phyloP scores from a whole-genome alignment of 305 asterid species.

The Caryopteris hybrid region DNA sequence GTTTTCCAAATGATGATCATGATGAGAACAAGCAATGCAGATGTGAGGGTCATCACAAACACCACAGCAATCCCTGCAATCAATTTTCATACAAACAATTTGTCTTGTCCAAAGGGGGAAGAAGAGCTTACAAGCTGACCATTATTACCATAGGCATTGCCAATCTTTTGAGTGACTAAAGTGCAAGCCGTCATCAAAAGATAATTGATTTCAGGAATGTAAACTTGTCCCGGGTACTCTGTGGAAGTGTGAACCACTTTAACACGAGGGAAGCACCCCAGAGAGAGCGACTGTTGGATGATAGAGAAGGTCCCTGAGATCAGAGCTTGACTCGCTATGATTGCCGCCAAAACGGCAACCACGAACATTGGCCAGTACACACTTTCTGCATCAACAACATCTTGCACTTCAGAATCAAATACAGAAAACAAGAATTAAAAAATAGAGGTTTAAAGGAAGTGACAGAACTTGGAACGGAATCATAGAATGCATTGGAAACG shows the following conservation, averaged over 20 bases:
- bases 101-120: too few relatives aligned
- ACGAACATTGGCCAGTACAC: constrained; percentile 82
- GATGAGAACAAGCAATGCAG: constrained; percentile 35
- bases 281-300: constrained; percentile 60
- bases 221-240: constrained; percentile 60
- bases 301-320: constrained; percentile 64
- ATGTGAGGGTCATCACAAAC: constrained; percentile 56
- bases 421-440: too few relatives aligned
- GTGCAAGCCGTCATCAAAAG: constrained; percentile 64
- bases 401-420: too few relatives aligned
- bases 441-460: too few relatives aligned
- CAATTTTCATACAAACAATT: too few relatives aligned
- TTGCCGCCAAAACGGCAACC: constrained; percentile 54
- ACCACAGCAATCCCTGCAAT: constrained; percentile 62
- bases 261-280: constrained; percentile 81
- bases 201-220: constrained; percentile 61
- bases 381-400: too few relatives aligned
- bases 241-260: constrained; percentile 56
- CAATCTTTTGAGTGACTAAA: constrained; percentile 42
- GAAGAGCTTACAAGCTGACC: too few relatives aligned
- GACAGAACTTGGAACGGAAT: constrained; percentile 46
- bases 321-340: constrained; percentile 76
- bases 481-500: constrained; percentile 40
- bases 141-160: constrained; percentile 77
- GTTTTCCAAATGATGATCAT: constrained; percentile 73